phyloP scores from a whole-genome alignment of 1,284 basidiomycete genomes.

The Trichosporon sp. region DNA sequence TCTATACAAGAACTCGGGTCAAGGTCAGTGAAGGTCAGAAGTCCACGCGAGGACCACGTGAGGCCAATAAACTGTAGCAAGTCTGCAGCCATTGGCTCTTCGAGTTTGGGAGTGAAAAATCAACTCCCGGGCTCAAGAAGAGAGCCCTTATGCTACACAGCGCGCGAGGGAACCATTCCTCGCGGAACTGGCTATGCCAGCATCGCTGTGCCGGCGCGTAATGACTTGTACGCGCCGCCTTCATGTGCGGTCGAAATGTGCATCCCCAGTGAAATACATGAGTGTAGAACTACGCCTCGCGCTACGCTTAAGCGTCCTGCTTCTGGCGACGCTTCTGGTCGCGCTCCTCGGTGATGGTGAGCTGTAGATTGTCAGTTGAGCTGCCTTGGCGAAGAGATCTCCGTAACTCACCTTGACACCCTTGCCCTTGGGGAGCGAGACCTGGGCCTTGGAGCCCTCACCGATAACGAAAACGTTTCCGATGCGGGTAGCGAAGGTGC shows the following conservation, averaged over 20 bases:
- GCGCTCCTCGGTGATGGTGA: conserved; percentile 46
- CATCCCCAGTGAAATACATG: conserved; percentile 5
- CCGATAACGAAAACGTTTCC: conserved; percentile 98
- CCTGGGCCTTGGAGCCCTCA: conserved; percentile 89
- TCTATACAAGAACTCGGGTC: too few relatives aligned
- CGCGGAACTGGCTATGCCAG: background rate
- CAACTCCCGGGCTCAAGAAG: background rate
- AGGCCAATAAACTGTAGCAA: background rate
- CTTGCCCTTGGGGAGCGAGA: conserved; percentile 97
- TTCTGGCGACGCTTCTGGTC: conserved; percentile 36
- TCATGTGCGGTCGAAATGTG: conserved; percentile 4
- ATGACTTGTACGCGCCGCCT: background rate
- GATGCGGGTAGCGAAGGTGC: conserved; percentile 91
- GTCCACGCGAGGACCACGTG: background rate
- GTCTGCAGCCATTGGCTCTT: too few relatives aligned
- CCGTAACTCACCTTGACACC: conserved; percentile 73
- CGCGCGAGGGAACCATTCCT: conserved; percentile 4
- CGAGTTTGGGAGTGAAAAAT: background rate
- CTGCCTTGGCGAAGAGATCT: conserved; percentile 7
- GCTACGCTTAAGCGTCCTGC: background rate
- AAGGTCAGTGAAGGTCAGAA: background rate
- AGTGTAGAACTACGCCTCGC: background rate
- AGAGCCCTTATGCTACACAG: background rate
- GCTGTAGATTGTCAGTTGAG: conserved; percentile 26
- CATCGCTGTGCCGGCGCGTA: conserved; percentile 1